A percentile compares a stretch with the other conserved stretches of the same genome.
phyloP scores from a whole-genome alignment of 441 rosid genomes.

The Manihot esculenta region DNA sequence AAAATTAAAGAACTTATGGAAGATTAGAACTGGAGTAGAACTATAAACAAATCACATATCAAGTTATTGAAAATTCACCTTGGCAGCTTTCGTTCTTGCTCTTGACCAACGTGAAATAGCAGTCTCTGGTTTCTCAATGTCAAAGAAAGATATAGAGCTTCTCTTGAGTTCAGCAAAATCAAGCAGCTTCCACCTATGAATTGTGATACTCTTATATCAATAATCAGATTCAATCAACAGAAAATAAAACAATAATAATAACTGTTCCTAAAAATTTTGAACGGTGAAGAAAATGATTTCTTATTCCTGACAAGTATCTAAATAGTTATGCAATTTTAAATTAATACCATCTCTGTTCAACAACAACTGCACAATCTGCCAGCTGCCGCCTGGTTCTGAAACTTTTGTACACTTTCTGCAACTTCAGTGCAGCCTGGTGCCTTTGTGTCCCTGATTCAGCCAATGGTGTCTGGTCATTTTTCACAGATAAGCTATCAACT shows the following conservation, averaged over 20 bases:
- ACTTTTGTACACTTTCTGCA: slow-evolving; percentile 93
- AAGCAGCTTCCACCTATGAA: slow-evolving; percentile 86
- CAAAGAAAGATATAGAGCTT: slow-evolving; percentile 92
- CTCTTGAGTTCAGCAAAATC: slow-evolving; percentile 95
- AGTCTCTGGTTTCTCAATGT: slow-evolving; percentile 81
- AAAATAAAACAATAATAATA: neutral
- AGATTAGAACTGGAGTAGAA: neutral
- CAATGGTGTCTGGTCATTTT: slow-evolving; percentile 22
- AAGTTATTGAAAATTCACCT: slow-evolving; percentile 30
- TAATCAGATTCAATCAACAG: neutral
- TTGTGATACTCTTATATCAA: neutral
- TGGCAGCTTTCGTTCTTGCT: slow-evolving; percentile 92
- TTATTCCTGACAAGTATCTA: neutral
- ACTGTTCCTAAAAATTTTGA: neutral
- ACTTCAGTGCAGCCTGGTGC: slow-evolving; percentile 66
- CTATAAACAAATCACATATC: neutral
- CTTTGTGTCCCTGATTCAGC: neutral
- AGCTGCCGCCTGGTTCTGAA: slow-evolving; percentile 87
- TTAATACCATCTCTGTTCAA: slow-evolving; percentile 82
- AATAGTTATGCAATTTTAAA: neutral
- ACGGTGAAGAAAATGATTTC: neutral
- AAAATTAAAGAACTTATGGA: neutral
- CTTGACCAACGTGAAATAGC: slow-evolving; percentile 95
- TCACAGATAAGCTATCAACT: slow-evolving; percentile 11
- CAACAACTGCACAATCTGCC: slow-evolving; percentile 93